Evolutionary conservation across 1,139 yeast genomes (phyloP), one percentile per base, ranked within the genome.

Genomic region (Taphrina sp.): DNA sequence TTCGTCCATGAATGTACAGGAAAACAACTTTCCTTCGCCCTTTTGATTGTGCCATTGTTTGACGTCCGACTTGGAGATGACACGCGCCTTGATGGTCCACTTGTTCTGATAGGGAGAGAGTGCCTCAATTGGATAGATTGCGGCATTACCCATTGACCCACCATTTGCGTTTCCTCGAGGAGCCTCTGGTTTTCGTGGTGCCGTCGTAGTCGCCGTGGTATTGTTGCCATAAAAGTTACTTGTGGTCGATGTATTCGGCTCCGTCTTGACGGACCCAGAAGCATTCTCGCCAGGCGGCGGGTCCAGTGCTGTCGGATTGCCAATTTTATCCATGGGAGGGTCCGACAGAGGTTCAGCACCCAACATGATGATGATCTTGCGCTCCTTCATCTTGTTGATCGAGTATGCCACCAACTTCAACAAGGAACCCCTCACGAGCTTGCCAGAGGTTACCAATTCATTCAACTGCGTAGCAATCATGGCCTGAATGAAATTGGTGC

Each of bases 81-180:
- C 94, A 66, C 97, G 81, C 0, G 94, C 98, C 65, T 87, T 88
- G 65, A 92, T 86, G 3, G 90, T 83, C 97, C 97, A 94, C 58
- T 78, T 77, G 67, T 83, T 85, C 68, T 85, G 94, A 69, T 87
- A 92, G 8, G 98, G 97, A 7, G 96, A 87, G 57, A 94, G 74
- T 59, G 83, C 85, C 67, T 88, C 96, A 63, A 92, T 88, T 3
- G 95, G 85, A 62, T 80, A 80, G 49, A 85, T 73, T 59, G 72
- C 69, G 2, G 60, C 37, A 52, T 44, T 38, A 19, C 41, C 46
- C 24, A 46, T 16, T 16, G 45, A 36, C 3, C 23, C 44, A 14
- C 33, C 42, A 17, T 37, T 28, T 23, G 23, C 29, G 16, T 16
- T 31, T 12, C 42, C 53, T 10, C 26, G 14, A 2, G 29, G 26